Evolutionary conservation across 2,329 filamentous ascomycete species (phyloP), one percentile per base, ranked within the genome.

Genomic region (Onygena corvina): DNA sequence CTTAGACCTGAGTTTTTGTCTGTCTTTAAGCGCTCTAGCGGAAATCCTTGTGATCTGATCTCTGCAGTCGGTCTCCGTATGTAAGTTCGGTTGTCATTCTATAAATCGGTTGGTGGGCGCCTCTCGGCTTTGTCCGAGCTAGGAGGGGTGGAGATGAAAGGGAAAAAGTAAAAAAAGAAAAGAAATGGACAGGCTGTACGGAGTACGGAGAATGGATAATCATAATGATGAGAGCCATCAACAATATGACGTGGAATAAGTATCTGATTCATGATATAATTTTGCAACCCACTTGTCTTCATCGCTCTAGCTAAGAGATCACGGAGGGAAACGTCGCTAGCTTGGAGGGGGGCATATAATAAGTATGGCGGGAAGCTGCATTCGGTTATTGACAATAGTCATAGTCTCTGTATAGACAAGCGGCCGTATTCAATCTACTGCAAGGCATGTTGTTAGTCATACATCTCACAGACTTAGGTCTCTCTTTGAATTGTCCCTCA

Each of bases 61-160:
- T 20, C 27, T 20, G 16, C 9, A 2, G 11, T 16, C 14, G 35
- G 8, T 5, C 12, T 4, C 38, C n/a, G n/a, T n/a, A n/a, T n/a
- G n/a, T 42, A 42, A 16, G 38, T 42, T 42, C 21, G 36, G 38
- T 42, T 14, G 38, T 14, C 4, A 27, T 42, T 42, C 16, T 20
- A 42, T 16, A 20, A n/a, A n/a, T n/a, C n/a, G n/a, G 5, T 23
- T 25, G 21, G 27, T 6, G 38, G 38, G 21, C 38, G 38, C n/a
- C n/a, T 11, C 21, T 42, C 38, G 38, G 38, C 27, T 23, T 42
- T 42, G 38, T 42, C 38, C 38, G 38, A 42, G 21, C 16, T 18
- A 45, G 7, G 27, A 45, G 11, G 18, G 31, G 16, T 16, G 16
- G 40, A 29, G 12, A 16, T 5, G 25, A 30, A 21, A 9, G 27